phyloP scores from a whole-genome alignment of 768 basidiomycete species.

The Termitomyces sp. region DNA sequence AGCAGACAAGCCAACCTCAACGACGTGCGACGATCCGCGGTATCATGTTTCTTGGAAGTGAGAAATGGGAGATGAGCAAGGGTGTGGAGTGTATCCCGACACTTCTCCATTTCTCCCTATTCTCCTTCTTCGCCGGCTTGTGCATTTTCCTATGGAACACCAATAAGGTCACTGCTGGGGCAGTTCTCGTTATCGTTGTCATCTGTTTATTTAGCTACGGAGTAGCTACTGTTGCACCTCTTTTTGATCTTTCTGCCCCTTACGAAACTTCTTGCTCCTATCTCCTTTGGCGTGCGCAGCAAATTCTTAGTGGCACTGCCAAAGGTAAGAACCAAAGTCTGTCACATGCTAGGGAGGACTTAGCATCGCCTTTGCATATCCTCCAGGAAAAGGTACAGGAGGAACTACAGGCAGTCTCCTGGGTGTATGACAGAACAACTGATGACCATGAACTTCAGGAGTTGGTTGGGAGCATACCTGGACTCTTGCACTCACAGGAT shows the following conservation, averaged over 20 bases:
- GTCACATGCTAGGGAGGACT: not conserved
- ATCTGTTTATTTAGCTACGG: no score
- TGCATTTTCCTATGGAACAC: no score
- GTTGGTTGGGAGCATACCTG: slow-evolving; percentile 1
- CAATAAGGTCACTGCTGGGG: not conserved
- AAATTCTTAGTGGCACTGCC: not conserved
- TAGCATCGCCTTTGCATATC: not conserved
- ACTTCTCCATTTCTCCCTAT: no score
- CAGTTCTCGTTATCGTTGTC: not conserved
- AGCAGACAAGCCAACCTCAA: no score
- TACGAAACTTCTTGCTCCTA: slow-evolving; percentile 1
- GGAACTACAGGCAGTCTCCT: not conserved
- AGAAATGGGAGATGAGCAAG: no score
- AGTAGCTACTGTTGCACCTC: no score
- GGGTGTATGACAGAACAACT: slow-evolving; percentile 1
- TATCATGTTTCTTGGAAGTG: no score
- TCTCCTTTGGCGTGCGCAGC: not conserved
- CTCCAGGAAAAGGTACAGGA: not conserved
- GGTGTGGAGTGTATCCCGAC: no score
- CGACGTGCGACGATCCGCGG: no score
- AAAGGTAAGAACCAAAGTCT: no score
- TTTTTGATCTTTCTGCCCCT: no score
- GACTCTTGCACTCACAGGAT: not conserved
- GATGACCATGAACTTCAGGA: slow-evolving; percentile 1
- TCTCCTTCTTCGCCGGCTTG: no score